phyloP scores from a whole-genome alignment of 768 basidiomycete species.

The Serendipita sp. region DNA sequence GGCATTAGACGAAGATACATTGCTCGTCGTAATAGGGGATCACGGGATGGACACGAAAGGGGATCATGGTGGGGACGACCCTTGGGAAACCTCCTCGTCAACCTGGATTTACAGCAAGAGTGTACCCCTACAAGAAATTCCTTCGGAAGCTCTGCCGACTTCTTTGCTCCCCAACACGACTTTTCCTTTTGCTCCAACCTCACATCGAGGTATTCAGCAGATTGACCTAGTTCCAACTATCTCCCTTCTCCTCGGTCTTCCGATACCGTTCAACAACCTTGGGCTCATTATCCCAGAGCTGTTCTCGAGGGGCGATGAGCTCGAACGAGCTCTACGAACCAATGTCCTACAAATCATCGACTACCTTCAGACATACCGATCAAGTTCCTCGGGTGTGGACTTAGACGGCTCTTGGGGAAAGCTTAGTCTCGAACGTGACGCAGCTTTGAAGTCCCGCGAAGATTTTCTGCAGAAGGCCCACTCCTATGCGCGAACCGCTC shows the following conservation, averaged over 20 bases:
- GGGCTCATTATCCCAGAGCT: conserved; percentile 84
- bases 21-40: conserved; percentile 84
- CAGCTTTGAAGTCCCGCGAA: neutral
- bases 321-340: conserved; percentile 45
- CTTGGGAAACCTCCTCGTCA: conserved; percentile 67
- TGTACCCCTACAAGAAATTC: conserved; percentile 25
- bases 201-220: conserved; percentile 63
- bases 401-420: conserved; percentile 47
- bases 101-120: conserved; percentile 90
- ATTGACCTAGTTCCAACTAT: conserved; percentile 86
- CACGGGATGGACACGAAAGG: conserved; percentile 94
- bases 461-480: conserved; percentile 12
- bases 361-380: conserved; percentile 66
- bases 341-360: conserved; percentile 61
- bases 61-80: conserved; percentile 88
- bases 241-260: conserved; percentile 76
- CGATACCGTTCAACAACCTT: conserved; percentile 92
- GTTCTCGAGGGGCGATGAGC: conserved; percentile 41
- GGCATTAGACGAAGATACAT: conserved; percentile 65
- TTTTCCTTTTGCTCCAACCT: conserved; percentile 39
- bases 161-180: conserved; percentile 36
- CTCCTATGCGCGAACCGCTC: conserved; percentile 43
- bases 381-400: conserved; percentile 52
- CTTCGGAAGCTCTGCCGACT: conserved; percentile 26
- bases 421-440: conserved; percentile 22